Evolutionary conservation across 2,329 filamentous ascomycete species (phyloP).

Genomic region (Trichoderma koningii): DNA sequence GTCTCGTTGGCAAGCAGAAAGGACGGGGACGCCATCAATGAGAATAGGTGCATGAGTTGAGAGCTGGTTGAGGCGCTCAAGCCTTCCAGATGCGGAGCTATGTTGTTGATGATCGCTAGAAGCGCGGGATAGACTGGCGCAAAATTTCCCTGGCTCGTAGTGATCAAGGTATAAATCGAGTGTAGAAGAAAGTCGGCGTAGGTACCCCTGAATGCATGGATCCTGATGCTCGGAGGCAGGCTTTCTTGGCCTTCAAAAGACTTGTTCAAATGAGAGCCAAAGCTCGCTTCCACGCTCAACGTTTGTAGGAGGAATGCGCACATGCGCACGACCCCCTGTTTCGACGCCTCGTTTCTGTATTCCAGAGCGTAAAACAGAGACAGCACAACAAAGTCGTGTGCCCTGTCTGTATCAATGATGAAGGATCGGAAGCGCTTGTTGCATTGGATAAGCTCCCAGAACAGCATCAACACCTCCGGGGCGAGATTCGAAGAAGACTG

Average conservation of each 20-base stretch:
- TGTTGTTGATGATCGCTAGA: constrained; percentile 89
- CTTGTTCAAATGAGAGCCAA: constrained; percentile 87
- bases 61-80: constrained; percentile 74
- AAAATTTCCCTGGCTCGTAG: constrained; percentile 84
- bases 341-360: constrained; percentile 80
- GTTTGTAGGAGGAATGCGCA: constrained; percentile 97
- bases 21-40: constrained; percentile 88
- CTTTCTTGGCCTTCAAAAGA: constrained; percentile 86
- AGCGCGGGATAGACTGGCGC: constrained; percentile 91
- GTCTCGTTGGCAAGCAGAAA: constrained; percentile 91
- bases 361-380: constrained; percentile 92
- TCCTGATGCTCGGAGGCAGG: constrained; percentile 76
- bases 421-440: constrained; percentile 97
- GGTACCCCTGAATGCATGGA: constrained; percentile 81
- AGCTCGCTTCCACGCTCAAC: constrained; percentile 86
- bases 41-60: constrained; percentile 84
- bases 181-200: constrained; percentile 95
- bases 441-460: constrained; percentile 96
- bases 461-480: constrained; percentile 93
- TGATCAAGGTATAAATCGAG: constrained; percentile 91
- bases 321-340: constrained; percentile 92
- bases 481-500: constrained; percentile 82
- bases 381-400: constrained; percentile 88
- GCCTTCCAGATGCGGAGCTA: constrained; percentile 79
- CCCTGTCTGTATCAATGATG: constrained; percentile 91